These are phyloP conservation scores for Phytophthora pseudosyringae DNA, from an alignment of 352 stramenopile species.

Conservation along the genomic window DNA sequence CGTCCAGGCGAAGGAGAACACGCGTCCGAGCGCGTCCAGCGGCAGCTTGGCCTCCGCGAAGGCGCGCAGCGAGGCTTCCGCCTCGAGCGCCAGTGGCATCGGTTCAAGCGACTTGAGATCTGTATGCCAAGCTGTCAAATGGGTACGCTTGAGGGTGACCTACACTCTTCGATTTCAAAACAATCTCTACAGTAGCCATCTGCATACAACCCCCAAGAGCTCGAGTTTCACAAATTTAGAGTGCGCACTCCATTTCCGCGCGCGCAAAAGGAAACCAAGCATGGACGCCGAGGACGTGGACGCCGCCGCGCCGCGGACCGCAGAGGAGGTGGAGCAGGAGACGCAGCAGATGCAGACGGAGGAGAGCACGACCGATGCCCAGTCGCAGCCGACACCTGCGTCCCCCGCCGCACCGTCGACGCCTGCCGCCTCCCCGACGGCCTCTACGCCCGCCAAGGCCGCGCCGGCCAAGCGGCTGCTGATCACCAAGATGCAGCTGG, in stretches of 20 bases:
- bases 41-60: conserved; percentile 40
- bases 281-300: conserved; percentile 10
- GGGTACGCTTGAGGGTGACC: conserved; percentile 9
- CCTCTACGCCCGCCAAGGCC: conserved; percentile 23
- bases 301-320: background rate
- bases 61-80: conserved; percentile 14
- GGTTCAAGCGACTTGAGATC: too few relatives aligned
- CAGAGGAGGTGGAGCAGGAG: background rate
- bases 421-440: conserved; percentile 1
- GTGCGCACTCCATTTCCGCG: conserved; percentile 20
- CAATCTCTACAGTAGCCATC: conserved; percentile 10
- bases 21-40: conserved; percentile 50
- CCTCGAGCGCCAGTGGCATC: conserved; percentile 5
- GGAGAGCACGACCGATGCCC: conserved; percentile 1
- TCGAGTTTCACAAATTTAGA: conserved; percentile 32
- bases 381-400: conserved; percentile 1
- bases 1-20: conserved; percentile 54
- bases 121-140: background rate
- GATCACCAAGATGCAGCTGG: conserved; percentile 98
- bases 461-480: conserved; percentile 85
- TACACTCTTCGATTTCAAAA: conserved; percentile 17
- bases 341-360: conserved; percentile 11
- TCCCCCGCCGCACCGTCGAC: conserved; percentile 1
- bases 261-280: conserved; percentile 22
- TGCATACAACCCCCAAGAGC: conserved; percentile 2